Evolutionary conservation across 257 asterid genomes (phyloP), one percentile per base, ranked within the genome.

Genomic region (Rubia yunnanensis): DNA sequence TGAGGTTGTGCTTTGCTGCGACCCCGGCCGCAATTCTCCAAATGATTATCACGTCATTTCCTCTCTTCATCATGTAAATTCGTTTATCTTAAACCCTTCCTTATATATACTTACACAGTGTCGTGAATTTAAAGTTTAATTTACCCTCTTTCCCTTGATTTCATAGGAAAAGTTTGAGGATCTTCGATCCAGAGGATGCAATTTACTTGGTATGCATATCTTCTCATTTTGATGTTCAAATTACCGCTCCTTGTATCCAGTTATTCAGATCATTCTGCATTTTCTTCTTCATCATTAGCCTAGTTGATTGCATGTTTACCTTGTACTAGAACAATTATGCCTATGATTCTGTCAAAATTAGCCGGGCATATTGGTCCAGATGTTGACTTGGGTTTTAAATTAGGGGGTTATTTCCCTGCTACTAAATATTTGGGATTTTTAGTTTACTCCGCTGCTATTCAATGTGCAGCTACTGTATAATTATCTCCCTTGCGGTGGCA

Each of bases 31-130:
- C 35, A 94, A 86, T 59, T 84, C 86, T 10, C 78, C 83, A 48
- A 72, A 63, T 63, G 99, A 94, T 79, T 94, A 83, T 69, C 99
- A 94, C 76, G 83, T 94, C 82, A 94, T 94, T 60, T 82, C 95
- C 78, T 84, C 92, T 27, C 57, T 78, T 0, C 88, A 89, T 22
- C 96, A 94, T 74, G 99, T 94, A 80, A 34, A 17, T 50, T n/a
- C 23, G 2, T 7, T 55, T 15, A 26, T 26, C 55, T 58, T 64
- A 38, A 54, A 31, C 39, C 59, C 35, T 26, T 24, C 61, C 24
- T 30, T 57, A 28, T 30, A 46, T 72, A 52, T 76, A 6, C 10
- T 36, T 69, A 66, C 31, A 2, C 13, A n/a, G n/a, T n/a, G 11
- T 38, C 14, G 18, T 20, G 4, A 14, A 26, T 31, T 7, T 4